These are phyloP conservation scores for Aquilaria sinensis DNA, from an alignment of 345 rosid species.

Conservation along the genomic window DNA sequence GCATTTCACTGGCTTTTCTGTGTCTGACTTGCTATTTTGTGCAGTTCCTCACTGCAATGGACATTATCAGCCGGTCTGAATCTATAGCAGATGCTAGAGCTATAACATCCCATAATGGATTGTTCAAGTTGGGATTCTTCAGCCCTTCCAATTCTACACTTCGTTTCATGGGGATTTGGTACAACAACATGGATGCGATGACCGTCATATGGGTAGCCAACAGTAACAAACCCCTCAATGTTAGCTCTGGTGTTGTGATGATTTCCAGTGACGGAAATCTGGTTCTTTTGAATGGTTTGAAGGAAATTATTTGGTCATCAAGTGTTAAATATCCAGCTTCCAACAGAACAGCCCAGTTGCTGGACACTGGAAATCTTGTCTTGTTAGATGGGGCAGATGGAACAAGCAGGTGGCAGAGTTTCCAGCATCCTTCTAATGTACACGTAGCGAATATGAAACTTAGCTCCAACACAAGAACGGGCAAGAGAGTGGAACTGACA, in stretches of 20 bases:
- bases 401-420: conserved; percentile 51
- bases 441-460: conserved; percentile 34
- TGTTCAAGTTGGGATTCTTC: conserved; percentile 53
- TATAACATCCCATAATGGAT: conserved; percentile 24
- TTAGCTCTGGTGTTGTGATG: conserved; percentile 35
- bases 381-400: conserved; percentile 23
- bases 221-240: conserved; percentile 32
- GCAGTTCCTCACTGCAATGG: conserved; percentile 16
- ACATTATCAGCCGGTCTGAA: conserved; percentile 26
- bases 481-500: conserved; percentile 21
- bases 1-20: conserved; percentile 6
- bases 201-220: conserved; percentile 54
- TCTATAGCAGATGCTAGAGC: conserved; percentile 30
- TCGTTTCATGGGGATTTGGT: conserved; percentile 57
- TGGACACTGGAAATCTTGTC: conserved; percentile 45
- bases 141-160: conserved; percentile 32
- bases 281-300: conserved; percentile 30
- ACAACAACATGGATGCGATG: conserved; percentile 16
- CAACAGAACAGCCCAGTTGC: conserved; percentile 30
- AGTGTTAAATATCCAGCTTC: conserved; percentile 19
- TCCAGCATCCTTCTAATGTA: conserved; percentile 31
- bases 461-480: conserved; percentile 17
- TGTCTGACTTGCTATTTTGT: conserved; percentile 10
- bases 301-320: conserved; percentile 47
- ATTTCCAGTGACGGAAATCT: conserved; percentile 45